These are phyloP conservation scores for Leucocoprinus leucothites DNA, from an alignment of 768 basidiomycete genomes.

Conservation along the genomic window DNA sequence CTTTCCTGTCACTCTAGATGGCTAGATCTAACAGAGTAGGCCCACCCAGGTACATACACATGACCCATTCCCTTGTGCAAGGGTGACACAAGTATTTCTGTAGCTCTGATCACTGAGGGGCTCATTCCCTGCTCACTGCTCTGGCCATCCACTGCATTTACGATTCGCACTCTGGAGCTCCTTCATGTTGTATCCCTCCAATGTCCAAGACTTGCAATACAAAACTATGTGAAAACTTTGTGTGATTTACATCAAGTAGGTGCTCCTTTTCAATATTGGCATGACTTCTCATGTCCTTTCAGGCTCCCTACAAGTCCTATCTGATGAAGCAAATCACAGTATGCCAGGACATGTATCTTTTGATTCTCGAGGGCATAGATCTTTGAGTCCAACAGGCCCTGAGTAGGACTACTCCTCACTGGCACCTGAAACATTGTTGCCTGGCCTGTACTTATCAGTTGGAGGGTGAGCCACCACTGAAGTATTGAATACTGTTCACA, in stretches of 20 bases:
- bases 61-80: neutral
- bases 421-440: slow-evolving; percentile 10
- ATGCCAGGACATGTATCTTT: slow-evolving; percentile 23
- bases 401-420: slow-evolving; percentile 19
- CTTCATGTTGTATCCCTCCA: slow-evolving; percentile 17
- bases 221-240: slow-evolving; percentile 25
- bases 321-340: slow-evolving; percentile 21
- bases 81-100: neutral
- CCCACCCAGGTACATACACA: too few species aligned
- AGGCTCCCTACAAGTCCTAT: slow-evolving; percentile 15
- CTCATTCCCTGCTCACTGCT: slow-evolving; percentile 23
- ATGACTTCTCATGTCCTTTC: too few species aligned
- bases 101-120: slow-evolving; percentile 20
- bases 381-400: slow-evolving; percentile 19
- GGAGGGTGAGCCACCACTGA: slow-evolving; percentile 19
- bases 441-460: slow-evolving; percentile 20
- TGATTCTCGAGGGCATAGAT: slow-evolving; percentile 11
- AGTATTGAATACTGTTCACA: slow-evolving; percentile 19
- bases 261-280: too few species aligned
- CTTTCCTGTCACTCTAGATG: neutral
- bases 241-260: slow-evolving; percentile 24
- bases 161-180: slow-evolving; percentile 20
- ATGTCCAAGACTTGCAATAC: slow-evolving; percentile 23
- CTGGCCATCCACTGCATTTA: slow-evolving; percentile 16
- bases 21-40: neutral